A percentile compares a stretch with the other conserved stretches of the same genome.
Evolutionary conservation across 352 stramenopile species (phyloP).

Genomic region (Globisporangium spiculum): DNA sequence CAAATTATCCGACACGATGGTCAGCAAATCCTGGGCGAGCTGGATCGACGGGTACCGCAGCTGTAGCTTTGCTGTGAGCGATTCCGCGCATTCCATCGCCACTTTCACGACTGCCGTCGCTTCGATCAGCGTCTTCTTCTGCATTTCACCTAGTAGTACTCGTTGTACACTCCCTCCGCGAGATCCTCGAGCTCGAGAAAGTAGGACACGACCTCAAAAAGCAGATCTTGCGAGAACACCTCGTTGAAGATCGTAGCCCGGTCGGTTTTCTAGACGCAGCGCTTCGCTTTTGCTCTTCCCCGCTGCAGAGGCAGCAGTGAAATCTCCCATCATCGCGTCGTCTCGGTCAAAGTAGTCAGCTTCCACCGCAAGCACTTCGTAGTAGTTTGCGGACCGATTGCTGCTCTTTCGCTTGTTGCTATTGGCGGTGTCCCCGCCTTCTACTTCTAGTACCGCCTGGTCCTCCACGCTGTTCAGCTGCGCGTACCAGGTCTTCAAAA

Average conservation of each 20-base stretch:
- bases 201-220: conserved; percentile 24
- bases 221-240: conserved; percentile 26
- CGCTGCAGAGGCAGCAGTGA: not conserved
- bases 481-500: conserved; percentile 2
- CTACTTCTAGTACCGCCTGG: not conserved
- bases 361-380: conserved; percentile 23
- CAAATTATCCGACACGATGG: conserved; percentile 11
- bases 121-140: conserved; percentile 36
- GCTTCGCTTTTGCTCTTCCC: not conserved
- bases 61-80: conserved; percentile 19
- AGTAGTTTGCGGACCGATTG: conserved; percentile 22
- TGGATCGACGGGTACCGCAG: conserved; percentile 22
- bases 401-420: not conserved
- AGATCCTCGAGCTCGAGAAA: conserved; percentile 30
- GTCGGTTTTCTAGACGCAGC: not conserved
- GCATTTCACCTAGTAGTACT: conserved; percentile 31
- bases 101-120: conserved; percentile 29
- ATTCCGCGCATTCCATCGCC: conserved; percentile 20
- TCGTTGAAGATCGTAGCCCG: conserved; percentile 17
- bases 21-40: conserved; percentile 21
- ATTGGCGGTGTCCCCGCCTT: not conserved
- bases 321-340: not conserved
- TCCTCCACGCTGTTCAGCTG: not conserved
- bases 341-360: conserved; percentile 19
- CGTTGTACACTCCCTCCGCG: conserved; percentile 21